Conservation (phyloP, 2,329 filamentous ascomycete species). For the Cladobotryum protrusum region DNA sequence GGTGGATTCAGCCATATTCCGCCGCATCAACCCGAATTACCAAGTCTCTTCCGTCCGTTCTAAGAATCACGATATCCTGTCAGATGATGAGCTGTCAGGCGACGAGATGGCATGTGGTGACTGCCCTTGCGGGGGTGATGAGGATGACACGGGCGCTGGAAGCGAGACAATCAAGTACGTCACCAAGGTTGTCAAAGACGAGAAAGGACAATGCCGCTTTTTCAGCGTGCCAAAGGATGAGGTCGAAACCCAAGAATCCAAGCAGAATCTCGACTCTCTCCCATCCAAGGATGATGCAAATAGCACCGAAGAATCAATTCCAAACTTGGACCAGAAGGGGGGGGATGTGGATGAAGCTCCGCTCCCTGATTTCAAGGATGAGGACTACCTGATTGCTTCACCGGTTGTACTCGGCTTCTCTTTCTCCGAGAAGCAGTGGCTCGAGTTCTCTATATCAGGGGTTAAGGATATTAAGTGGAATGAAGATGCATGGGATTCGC, state of each 20-base stretch:
- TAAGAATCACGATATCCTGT: conserved; percentile 58
- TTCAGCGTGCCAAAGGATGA: conserved; percentile 26
- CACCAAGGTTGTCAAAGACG: conserved; percentile 47
- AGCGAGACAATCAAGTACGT: conserved; percentile 37
- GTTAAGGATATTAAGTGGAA: conserved; percentile 82
- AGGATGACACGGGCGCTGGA: conserved; percentile 35
- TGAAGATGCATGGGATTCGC: conserved; percentile 70
- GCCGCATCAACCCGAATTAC: conserved; percentile 82
- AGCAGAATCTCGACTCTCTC: conserved; percentile 49
- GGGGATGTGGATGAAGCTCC: conserved; percentile 8
- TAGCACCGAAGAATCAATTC: background rate
- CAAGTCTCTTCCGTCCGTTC: conserved; percentile 67
- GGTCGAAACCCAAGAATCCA: conserved; percentile 21
- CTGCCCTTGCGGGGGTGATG: conserved; percentile 26
- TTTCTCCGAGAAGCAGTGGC: conserved; percentile 84
- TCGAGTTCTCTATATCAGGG: conserved; percentile 76
- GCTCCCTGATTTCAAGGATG: conserved; percentile 61
- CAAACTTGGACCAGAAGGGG: background rate
- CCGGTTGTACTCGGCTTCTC: conserved; percentile 82
- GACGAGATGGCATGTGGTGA: conserved; percentile 25
- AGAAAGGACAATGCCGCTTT: conserved; percentile 31
- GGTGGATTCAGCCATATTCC: conserved; percentile 77
- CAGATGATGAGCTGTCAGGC: conserved; percentile 41
- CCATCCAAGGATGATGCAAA: conserved; percentile 19
- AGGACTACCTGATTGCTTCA: conserved; percentile 77